Evolutionary conservation across 495 filamentous ascomycete genomes (phyloP), one percentile per base, ranked within the genome.

Genomic region (Rusavskia elegans): DNA sequence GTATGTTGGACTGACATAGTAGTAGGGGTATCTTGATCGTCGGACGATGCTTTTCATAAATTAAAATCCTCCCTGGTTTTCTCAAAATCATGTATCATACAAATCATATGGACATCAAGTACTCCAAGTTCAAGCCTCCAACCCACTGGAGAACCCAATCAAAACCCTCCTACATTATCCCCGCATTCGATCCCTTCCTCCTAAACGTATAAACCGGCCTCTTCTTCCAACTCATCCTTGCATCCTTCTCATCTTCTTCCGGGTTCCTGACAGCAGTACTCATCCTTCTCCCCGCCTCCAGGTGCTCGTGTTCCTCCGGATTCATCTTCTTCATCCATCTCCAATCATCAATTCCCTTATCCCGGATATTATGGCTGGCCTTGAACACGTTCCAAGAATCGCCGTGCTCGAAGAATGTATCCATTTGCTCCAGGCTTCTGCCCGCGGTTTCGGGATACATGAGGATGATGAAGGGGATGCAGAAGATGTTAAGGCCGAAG

Each of bases 391-490:
- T 61, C 59, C 59, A 61, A 27, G 38, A 56, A 30, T 48, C 51
- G n/a, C 59, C 59, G 20, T 61, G 51, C 40, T 61, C 59, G 49
- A 81, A 80, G 35, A 80, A 67, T 4, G 68, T 66, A 21, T 79
- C 71, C 56, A 78, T 79, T n/a, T 76, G 75, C 53, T 80, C 78
- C 9, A 82, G 62, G n/a, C 66, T 72, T 7, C 76, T 70, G 45
- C 74, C 72, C 1, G 70, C 65, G 4, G 77, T 80, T 61, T 82
- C 78, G 0, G 78, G 78, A 57, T 75, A 80, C 61, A 81, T 72
- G 55, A 74, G 64, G 46, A 68, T 76, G 25, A 75, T 66, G 19
- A 68, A 70, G 11, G 75, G 73, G 11, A 74, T 64, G 68, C 72
- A 78, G 32, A 75, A 59, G n/a, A 78, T 57, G 50, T 79, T 78